phyloP scores from a whole-genome alignment of 352 stramenopile species.

The Plasmopara viticola region DNA sequence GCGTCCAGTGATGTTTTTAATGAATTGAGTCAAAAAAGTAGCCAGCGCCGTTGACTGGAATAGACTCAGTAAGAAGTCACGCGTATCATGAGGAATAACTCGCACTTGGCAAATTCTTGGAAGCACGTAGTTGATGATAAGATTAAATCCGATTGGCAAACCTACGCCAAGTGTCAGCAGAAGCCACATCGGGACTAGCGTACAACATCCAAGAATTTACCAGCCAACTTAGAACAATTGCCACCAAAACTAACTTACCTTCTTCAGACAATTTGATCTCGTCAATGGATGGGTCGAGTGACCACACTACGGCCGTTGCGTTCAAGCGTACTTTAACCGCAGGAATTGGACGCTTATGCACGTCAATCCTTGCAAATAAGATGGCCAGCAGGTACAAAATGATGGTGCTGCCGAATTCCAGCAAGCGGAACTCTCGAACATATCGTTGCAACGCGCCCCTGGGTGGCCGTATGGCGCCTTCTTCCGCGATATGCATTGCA shows the following conservation, averaged over 20 bases:
- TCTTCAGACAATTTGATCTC: conserved; percentile 39
- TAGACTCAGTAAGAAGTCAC: conserved; percentile 71
- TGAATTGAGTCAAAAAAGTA: conserved; percentile 63
- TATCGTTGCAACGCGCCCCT: conserved; percentile 10
- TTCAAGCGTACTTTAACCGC: conserved; percentile 41
- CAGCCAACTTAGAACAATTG: neutral
- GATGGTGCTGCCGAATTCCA: conserved; percentile 47
- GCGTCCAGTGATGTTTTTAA: conserved; percentile 69
- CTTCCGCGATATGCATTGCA: conserved; percentile 12
- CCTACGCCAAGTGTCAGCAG: conserved; percentile 27
- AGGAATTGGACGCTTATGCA: conserved; percentile 57
- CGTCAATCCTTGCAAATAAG: conserved; percentile 43
- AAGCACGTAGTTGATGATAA: conserved; percentile 60
- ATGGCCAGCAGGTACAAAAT: conserved; percentile 43
- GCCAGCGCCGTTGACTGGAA: conserved; percentile 43
- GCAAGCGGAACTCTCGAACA: conserved; percentile 35
- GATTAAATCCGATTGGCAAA: conserved; percentile 41
- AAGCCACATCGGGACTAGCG: conserved; percentile 44
- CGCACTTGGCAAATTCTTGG: conserved; percentile 39
- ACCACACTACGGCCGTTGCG: conserved; percentile 29
- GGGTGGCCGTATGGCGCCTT: conserved; percentile 1
- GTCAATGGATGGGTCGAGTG: conserved; percentile 47
- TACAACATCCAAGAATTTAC: conserved; percentile 1
- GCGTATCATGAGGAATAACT: conserved; percentile 61
- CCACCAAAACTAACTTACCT: conserved; percentile 12